Evolutionary conservation across 441 rosid species (phyloP), one percentile per base, ranked within the genome.

Genomic region (Capsella rubella): DNA sequence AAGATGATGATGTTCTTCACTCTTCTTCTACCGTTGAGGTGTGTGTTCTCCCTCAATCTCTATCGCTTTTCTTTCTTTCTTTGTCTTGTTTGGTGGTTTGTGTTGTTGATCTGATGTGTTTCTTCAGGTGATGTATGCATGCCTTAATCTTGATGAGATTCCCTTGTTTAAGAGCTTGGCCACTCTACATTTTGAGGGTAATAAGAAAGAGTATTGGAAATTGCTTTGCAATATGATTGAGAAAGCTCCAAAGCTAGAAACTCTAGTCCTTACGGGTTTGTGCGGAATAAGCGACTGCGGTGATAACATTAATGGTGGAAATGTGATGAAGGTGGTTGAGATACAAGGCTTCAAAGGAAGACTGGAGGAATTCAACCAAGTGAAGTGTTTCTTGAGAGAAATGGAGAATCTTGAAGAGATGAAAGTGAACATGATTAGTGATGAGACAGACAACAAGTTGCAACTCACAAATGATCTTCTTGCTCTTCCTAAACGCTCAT

Each of bases 371-470:
- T 3, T 16, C 5, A 47, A 47, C 12, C 12, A 47, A 16, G 27
- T 47, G 25, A 47, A 8, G 5, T 35, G 45, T n/a, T 35, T 58
- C 29, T 58, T 58, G 63, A 0, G 45, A 7, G 29, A 35, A 35
- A 35, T 58, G 63, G 63, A 58, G 45, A 18, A 58, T 58, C 63
- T 58, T 35, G 46, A 58, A 58, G 45, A 35, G 45, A 2, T 58
- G 63, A 16, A 18, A 35, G n/a, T 58, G 28, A 16, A 3, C 9
- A 11, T 15, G n/a, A n/a, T n/a, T 35, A 16, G 63, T 58, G 63
- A 35, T 35, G 45, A 58, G 63, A 15, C 37, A 35, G 29, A 58
- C n/a, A 16, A 58, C 46, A 58, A 58, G 28, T 35, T 57, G 45
- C 29, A 57, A 18, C 29, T 58, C 63, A 11, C 63, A 16, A 18